Percentiles rank a stretch among this genome's conserved stretches.
Evolutionary conservation across 192 early-diverging fungal species (phyloP).

Genomic region (Coemansia umbellata): DNA sequence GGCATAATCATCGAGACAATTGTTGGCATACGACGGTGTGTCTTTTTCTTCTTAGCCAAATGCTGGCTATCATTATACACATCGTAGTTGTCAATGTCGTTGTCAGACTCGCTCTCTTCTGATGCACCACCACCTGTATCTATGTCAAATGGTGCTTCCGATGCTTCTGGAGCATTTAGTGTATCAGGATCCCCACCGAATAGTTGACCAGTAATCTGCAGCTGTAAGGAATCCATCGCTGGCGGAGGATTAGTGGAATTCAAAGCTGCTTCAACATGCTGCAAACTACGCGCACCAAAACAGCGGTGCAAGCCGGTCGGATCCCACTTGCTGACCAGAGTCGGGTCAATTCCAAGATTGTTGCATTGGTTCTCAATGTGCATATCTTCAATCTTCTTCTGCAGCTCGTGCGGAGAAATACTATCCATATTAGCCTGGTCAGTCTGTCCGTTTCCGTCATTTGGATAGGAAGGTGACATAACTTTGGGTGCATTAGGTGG

Average conservation of each 20-base stretch:
- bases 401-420: conserved; percentile 2
- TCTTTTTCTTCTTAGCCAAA: neutral
- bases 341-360: conserved; percentile 27
- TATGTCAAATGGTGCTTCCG: no score
- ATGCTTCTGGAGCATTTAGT: no score
- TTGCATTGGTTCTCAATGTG: conserved; percentile 20
- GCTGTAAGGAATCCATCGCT: no score
- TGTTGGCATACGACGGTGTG: neutral
- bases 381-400: conserved; percentile 21
- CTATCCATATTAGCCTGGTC: neutral
- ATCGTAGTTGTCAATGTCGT: neutral
- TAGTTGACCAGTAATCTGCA: no score
- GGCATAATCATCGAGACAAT: neutral
- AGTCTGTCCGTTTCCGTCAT: neutral
- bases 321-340: conserved; percentile 26
- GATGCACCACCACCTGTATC: no score
- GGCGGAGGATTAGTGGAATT: no score
- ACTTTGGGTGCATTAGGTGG: no score
- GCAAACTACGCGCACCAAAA: neutral
- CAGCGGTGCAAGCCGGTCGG: conserved; percentile 22
- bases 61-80: neutral
- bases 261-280: no score
- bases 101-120: conserved; percentile 30
- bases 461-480: neutral
- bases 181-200: no score